These are phyloP conservation scores for Centella asiatica DNA, from an alignment of 129 eudicot genomes.

Conservation along the genomic window DNA sequence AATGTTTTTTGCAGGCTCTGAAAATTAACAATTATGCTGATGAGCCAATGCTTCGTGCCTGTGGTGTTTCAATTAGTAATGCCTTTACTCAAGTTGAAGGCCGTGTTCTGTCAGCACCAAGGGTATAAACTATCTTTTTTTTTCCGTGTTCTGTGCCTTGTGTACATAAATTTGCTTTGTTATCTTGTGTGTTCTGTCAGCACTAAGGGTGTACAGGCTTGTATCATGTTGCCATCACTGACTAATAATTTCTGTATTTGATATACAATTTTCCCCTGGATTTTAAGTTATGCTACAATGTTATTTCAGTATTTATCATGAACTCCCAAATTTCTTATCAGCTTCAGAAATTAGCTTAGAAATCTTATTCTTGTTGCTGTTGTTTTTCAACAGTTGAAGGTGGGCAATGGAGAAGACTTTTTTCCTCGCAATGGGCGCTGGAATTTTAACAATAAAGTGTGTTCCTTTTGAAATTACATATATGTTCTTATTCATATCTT, in stretches of 20 bases:
- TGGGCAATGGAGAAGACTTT: slow-evolving; percentile 65
- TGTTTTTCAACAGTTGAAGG: slow-evolving; percentile 37
- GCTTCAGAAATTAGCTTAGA: too few species aligned
- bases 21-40: slow-evolving; percentile 44
- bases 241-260: too few species aligned
- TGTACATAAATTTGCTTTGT: not conserved
- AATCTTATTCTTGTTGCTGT: too few species aligned
- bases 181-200: too few species aligned
- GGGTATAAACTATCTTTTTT: slow-evolving; percentile 30
- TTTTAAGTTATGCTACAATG: too few species aligned
- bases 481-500: not conserved
- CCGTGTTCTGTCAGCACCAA: slow-evolving; percentile 69
- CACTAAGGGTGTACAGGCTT: too few species aligned
- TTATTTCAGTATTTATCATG: not conserved
- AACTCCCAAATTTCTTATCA: not conserved
- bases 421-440: slow-evolving; percentile 70
- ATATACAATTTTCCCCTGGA: too few species aligned
- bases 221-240: too few species aligned
- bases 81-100: slow-evolving; percentile 68
- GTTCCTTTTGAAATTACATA: not conserved
- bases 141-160: not conserved
- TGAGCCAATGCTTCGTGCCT: slow-evolving; percentile 69
- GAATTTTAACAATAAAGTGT: slow-evolving; percentile 70
- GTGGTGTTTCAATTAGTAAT: slow-evolving; percentile 73
- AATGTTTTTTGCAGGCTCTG: slow-evolving; percentile 36